Conservation (phyloP, 2,329 filamentous ascomycete genomes). For the Colletotrichum sp. region DNA sequence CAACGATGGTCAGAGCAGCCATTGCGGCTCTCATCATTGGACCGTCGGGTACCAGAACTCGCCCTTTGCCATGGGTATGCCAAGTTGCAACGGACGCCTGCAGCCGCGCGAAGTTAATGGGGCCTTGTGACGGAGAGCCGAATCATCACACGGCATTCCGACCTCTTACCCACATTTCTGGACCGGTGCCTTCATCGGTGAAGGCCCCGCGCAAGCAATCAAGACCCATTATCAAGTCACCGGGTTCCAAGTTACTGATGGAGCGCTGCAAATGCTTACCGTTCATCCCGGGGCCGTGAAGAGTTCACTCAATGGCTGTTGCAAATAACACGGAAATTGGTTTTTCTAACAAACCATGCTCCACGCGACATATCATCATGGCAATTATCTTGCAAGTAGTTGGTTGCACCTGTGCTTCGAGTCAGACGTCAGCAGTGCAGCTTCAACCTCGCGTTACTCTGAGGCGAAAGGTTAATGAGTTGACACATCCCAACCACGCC, state of each 20-base stretch:
- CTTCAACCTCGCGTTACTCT: not conserved
- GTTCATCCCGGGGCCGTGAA: not conserved
- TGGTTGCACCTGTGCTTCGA: not conserved
- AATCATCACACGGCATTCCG: not conserved
- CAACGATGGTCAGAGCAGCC: not conserved
- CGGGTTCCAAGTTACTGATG: not conserved
- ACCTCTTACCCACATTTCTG: conserved; percentile 3
- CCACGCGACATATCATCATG: not conserved
- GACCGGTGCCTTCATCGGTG: conserved; percentile 8
- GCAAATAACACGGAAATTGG: not conserved
- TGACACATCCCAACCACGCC: not conserved
- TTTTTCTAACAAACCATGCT: not conserved
- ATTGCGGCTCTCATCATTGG: conserved; percentile 16
- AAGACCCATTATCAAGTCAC: not conserved
- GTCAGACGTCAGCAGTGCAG: not conserved
- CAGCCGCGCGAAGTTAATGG: conserved; percentile 12
- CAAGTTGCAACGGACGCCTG: conserved; percentile 19
- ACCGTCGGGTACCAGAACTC: not conserved
- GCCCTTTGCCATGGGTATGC: conserved; percentile 9
- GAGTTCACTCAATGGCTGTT: not conserved
- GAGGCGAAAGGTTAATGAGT: not conserved
- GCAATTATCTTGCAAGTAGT: not conserved
- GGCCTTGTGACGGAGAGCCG: conserved; percentile 5
- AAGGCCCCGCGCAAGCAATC: not conserved
- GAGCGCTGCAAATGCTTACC: not conserved